Percentiles rank a stretch among this genome's conserved stretches.
These are phyloP conservation scores for Aspergillus leporis DNA, from an alignment of 495 filamentous ascomycete species.

Conservation along the genomic window DNA sequence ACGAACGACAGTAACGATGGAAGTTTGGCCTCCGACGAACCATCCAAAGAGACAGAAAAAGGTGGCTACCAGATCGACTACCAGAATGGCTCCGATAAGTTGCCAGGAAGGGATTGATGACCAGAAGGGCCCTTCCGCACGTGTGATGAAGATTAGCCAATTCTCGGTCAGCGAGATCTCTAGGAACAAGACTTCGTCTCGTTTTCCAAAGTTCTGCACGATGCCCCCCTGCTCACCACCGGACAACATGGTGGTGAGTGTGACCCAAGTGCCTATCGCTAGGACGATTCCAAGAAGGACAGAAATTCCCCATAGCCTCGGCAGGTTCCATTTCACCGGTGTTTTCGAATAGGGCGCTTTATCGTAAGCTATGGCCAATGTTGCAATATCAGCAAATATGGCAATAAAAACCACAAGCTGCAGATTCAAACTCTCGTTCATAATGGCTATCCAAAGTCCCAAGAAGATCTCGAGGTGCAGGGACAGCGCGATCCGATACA, in stretches of 20 bases:
- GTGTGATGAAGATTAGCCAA: constrained; percentile 96
- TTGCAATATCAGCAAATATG: constrained; percentile 93
- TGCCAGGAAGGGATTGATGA: constrained; percentile 81
- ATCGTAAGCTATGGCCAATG: constrained; percentile 90
- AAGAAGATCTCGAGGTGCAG: constrained; percentile 88
- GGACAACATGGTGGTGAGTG: constrained; percentile 74
- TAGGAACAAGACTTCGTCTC: constrained; percentile 82
- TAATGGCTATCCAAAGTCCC: constrained; percentile 84
- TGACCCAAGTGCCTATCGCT: constrained; percentile 81
- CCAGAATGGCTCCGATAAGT: constrained; percentile 69
- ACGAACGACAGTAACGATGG: constrained; percentile 76
- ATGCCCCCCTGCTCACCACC: constrained; percentile 71
- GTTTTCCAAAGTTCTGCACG: constrained; percentile 80
- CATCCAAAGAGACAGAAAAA: constrained; percentile 82
- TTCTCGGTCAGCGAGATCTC: constrained; percentile 91
- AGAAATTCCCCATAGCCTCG: constrained; percentile 90
- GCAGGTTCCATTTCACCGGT: constrained; percentile 93
- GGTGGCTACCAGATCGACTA: constrained; percentile 80
- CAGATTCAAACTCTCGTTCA: constrained; percentile 80
- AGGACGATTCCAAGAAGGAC: constrained; percentile 78
- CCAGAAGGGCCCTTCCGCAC: constrained; percentile 86
- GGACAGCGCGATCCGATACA: constrained; percentile 92
- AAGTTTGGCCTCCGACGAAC: constrained; percentile 66
- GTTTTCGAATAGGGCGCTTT: constrained; percentile 83
- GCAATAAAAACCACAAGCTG: constrained; percentile 90